Base-by-base conservation (phyloP, 1,284 basidiomycete genomes). In the Anthracocystis panici-leucophaei region DNA sequence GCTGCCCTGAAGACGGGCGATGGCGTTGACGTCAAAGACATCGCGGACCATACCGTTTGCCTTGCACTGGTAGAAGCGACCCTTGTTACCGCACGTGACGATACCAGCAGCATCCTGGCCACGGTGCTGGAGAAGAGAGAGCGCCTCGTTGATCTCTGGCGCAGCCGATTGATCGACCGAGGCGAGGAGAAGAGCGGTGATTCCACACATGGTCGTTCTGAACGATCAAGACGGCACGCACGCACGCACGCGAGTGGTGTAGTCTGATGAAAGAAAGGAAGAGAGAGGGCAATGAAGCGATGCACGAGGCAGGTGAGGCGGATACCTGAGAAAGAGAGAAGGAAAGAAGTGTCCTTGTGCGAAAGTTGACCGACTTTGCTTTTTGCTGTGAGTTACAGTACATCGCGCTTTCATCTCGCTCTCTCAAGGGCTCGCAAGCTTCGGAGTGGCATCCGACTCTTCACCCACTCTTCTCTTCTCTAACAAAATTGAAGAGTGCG, bases 1-100 rank as follows among this genome's bases (percentile, higher is more conserved):
- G 68, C 91, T 91, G 23, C 97, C 97, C 76, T 92, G 89, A 72
- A 99, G 87, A 73, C 90, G 91, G 49, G 90, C 89, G 61, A 98
- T 88, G 23, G 92, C 89, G 82, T 89, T 89, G 54, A 90, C 88
- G 86, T 97, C 95, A 86, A 99, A 96, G 70, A 99, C 93, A 86
- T 99, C 97, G 64, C 96, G 90, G 81, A 99, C 96, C 97, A 99
- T 99, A 46, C 97, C 97, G 86, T 99, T 99, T n/a, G 95, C 94
- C 87, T 99, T 99, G 89, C 93, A 95, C 86, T 99, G 97, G 86
- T 93, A 96, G 86, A 99, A 93, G 50, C 95, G 91, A 50, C 97
- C 97, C 83, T 94, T 94, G 18, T 91, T 90, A 4, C 95, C 97
- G 85, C 97, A 97, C 51, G 97, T 99, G 66, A 99, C 92, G 82